Evolutionary conservation across 768 basidiomycete genomes (phyloP).

Genomic region (Leccinum fibrillosum): DNA sequence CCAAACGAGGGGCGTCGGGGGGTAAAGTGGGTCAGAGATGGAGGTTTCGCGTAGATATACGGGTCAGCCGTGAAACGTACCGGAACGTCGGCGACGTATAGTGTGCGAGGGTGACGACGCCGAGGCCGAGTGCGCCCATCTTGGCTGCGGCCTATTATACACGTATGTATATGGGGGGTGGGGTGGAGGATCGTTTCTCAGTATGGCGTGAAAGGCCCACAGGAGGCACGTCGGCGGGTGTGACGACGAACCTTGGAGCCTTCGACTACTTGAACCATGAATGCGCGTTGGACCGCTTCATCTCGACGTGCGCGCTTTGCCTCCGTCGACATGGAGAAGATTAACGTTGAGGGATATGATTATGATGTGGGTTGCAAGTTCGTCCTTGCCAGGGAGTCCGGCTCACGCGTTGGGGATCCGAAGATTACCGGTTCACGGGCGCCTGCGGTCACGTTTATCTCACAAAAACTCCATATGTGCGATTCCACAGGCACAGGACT

Average conservation of each 20-base stretch:
- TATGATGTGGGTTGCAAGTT: background rate
- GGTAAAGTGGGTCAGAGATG: background rate
- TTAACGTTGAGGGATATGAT: background rate
- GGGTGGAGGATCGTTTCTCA: background rate
- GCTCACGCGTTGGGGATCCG: background rate
- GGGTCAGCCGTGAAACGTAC: slow-evolving; percentile 34
- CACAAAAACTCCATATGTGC: background rate
- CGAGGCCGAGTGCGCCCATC: slow-evolving; percentile 52
- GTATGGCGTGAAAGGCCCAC: background rate
- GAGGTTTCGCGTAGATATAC: background rate
- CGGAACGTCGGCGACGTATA: slow-evolving; percentile 72
- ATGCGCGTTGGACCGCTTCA: slow-evolving; percentile 56
- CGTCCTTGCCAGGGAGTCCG: background rate
- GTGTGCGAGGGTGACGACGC: slow-evolving; percentile 61
- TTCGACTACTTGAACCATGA: slow-evolving; percentile 56
- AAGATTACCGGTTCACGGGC: background rate
- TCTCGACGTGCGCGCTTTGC: slow-evolving; percentile 39
- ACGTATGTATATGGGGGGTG: too few relatives aligned
- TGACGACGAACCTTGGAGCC: slow-evolving; percentile 49
- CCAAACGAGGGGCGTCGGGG: background rate
- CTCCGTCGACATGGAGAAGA: slow-evolving; percentile 23
- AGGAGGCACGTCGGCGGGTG: background rate
- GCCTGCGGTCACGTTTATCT: background rate
- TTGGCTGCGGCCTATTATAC: slow-evolving; percentile 48
- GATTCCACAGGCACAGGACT: background rate